Percentiles rank a stretch among this genome's conserved stretches.
These are phyloP conservation scores for Pelargonium citronellum DNA, from an alignment of 441 rosid genomes.

Conservation along the genomic window DNA sequence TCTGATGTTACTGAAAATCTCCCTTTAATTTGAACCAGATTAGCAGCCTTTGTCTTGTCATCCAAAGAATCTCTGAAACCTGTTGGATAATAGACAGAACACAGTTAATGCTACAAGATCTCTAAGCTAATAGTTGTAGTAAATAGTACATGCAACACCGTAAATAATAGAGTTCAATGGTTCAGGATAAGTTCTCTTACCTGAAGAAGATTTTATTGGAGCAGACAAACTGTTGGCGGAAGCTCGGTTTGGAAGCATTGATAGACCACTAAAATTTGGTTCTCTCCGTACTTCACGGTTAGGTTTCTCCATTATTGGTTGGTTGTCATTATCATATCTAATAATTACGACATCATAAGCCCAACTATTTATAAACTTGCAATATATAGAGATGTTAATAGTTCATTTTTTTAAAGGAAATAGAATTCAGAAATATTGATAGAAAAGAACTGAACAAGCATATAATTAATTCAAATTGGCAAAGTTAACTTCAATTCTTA, in stretches of 20 bases:
- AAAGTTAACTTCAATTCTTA: background rate
- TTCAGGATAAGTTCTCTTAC: slow-evolving; percentile 32
- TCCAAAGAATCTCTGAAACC: slow-evolving; percentile 91
- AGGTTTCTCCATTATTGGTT: slow-evolving; percentile 37
- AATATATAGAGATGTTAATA: background rate
- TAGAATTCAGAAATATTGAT: background rate
- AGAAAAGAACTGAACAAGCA: background rate
- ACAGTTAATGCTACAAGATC: background rate
- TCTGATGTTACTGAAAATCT: slow-evolving; percentile 97
- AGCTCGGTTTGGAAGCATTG: slow-evolving; percentile 90
- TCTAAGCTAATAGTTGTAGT: background rate
- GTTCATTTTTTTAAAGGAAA: no score
- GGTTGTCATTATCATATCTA: slow-evolving; percentile 67
- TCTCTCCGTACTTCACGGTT: slow-evolving; percentile 51
- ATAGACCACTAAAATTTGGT: slow-evolving; percentile 94
- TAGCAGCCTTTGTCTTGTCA: slow-evolving; percentile 74
- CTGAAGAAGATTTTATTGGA: slow-evolving; percentile 94
- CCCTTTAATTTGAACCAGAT: slow-evolving; percentile 91
- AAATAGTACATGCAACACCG: slow-evolving; percentile 11
- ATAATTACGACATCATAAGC: slow-evolving; percentile 20
- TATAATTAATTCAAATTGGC: background rate
- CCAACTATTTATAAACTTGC: background rate
- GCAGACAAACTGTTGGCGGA: slow-evolving; percentile 98
- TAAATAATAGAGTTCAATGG: slow-evolving; percentile 14
- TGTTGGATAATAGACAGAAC: slow-evolving; percentile 26